Conservation (phyloP, 2,329 filamentous ascomycete species). For the Diaporthe citriasiana region DNA sequence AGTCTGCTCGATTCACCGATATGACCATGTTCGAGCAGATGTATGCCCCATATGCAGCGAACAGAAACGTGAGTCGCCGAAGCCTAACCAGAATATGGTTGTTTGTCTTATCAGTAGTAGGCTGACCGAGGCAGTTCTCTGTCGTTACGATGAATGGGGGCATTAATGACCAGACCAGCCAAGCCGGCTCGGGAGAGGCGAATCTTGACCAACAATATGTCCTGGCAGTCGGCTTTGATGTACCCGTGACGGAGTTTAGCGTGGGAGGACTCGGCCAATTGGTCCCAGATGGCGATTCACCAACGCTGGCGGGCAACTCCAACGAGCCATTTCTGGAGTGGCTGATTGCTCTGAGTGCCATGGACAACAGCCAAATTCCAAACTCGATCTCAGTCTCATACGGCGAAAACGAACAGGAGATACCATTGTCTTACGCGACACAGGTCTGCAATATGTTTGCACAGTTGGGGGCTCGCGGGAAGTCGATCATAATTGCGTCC, state of each 20-base stretch:
- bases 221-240: conserved; percentile 44
- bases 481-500: conserved; percentile 72
- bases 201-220: conserved; percentile 50
- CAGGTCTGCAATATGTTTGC: conserved; percentile 73
- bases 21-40: conserved; percentile 53
- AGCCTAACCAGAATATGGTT: accelerated
- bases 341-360: conserved; percentile 68
- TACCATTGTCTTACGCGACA: conserved; percentile 70
- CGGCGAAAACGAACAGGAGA: conserved; percentile 73
- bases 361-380: conserved; percentile 66
- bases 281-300: conserved; percentile 47
- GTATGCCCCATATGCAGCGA: conserved; percentile 59
- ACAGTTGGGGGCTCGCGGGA: conserved; percentile 73
- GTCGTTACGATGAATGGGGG: conserved; percentile 57
- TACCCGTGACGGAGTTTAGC: conserved; percentile 48
- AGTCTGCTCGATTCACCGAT: conserved; percentile 63
- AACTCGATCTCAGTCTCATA: conserved; percentile 76
- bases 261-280: conserved; percentile 55
- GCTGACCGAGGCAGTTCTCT: conserved; percentile 49
- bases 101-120: accelerated
- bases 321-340: conserved; percentile 79
- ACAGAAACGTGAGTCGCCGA: conserved; percentile 43
- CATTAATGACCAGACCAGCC: conserved; percentile 55
- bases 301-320: conserved; percentile 56
- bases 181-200: conserved; percentile 45